Evolutionary conservation across 2,329 filamentous ascomycete species (phyloP).

Genomic region (Pleoardoris graminearum): DNA sequence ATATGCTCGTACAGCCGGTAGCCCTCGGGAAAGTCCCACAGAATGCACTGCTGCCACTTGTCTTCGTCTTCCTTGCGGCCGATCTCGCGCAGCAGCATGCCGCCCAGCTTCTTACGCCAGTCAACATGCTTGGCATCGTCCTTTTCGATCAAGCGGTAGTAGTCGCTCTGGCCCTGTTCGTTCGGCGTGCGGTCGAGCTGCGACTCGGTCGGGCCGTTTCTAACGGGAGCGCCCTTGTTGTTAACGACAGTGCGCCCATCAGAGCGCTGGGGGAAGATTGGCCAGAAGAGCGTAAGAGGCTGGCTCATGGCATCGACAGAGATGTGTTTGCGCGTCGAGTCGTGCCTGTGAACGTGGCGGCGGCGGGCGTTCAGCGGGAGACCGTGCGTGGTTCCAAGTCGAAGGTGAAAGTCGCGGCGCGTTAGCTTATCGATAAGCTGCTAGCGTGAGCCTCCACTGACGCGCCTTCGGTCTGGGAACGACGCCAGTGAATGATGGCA

Average conservation of each 20-base stretch:
- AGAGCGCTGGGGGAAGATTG: slow-evolving; percentile 53
- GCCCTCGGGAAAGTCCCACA: slow-evolving; percentile 58
- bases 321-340: neutral
- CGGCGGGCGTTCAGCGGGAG: neutral
- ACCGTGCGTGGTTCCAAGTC: too few species aligned
- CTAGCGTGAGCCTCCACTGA: neutral
- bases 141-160: slow-evolving; percentile 55
- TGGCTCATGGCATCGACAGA: slow-evolving; percentile 32
- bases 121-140: slow-evolving; percentile 60
- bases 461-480: slow-evolving; percentile 1
- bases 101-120: slow-evolving; percentile 62
- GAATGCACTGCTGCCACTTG: slow-evolving; percentile 51
- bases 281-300: slow-evolving; percentile 52
- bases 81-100: slow-evolving; percentile 60
- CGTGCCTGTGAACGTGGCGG: neutral
- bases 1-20: slow-evolving; percentile 63
- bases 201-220: slow-evolving; percentile 56
- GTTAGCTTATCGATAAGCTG: too few species aligned
- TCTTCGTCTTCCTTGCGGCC: slow-evolving; percentile 43
- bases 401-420: neutral
- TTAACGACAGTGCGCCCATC: slow-evolving; percentile 55
- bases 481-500: neutral
- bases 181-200: slow-evolving; percentile 59
- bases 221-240: slow-evolving; percentile 54
- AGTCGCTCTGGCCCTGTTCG: slow-evolving; percentile 58